Conservation (phyloP, 2,329 filamentous ascomycete genomes). For the Ploettnerulaceae sp. region DNA sequence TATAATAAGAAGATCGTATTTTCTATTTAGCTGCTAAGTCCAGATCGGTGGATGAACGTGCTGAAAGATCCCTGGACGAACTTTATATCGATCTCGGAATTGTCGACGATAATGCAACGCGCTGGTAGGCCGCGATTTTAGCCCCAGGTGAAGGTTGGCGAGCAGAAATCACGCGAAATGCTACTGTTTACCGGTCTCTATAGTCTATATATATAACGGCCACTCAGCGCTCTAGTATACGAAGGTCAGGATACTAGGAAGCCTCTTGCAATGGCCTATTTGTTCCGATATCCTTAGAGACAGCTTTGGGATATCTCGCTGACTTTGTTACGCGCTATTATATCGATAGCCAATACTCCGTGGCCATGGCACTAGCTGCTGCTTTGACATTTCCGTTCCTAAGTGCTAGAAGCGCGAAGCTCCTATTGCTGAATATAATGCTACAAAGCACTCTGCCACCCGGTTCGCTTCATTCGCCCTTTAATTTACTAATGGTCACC, state of each 20-base stretch:
- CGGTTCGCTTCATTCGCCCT: background rate
- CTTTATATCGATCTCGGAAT: conserved; percentile 13
- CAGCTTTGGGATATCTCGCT: background rate
- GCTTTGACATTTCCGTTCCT: background rate
- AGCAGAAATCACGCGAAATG: conserved; percentile 15
- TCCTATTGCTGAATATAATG: background rate
- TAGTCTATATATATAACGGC: conserved; percentile 9
- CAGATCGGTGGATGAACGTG: conserved; percentile 6
- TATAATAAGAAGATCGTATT: conserved; percentile 6
- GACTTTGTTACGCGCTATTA: background rate
- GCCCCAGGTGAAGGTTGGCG: conserved; percentile 13
- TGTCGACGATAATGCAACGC: conserved; percentile 10
- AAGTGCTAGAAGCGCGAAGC: background rate
- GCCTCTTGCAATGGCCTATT: background rate
- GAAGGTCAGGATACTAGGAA: background rate
- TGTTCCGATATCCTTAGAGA: background rate
- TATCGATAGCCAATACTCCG: background rate
- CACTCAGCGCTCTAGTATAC: background rate
- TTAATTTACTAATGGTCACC: background rate
- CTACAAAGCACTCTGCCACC: background rate
- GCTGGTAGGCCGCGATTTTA: conserved; percentile 18
- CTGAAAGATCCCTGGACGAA: conserved; percentile 8
- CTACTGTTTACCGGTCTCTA: conserved; percentile 14
- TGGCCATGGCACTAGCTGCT: background rate
- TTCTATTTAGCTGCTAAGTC: conserved; percentile 12